Percentiles rank a stretch among this genome's conserved stretches.
Conservation (phyloP, 2,329 filamentous ascomycete species). For the Colletotrichum shisoi region DNA sequence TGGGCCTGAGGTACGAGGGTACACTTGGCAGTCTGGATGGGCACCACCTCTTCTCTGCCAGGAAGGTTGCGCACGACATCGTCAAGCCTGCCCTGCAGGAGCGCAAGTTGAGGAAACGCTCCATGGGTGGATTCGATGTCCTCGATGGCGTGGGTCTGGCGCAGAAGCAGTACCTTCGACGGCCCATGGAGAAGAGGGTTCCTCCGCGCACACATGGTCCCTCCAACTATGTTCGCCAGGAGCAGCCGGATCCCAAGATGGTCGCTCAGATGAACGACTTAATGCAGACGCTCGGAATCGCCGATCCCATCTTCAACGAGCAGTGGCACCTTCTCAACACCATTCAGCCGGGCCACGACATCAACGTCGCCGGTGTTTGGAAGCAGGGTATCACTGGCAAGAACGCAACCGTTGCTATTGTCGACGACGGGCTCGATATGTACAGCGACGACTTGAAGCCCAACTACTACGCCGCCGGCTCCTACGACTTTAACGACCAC, state of each 20-base stretch:
- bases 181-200: conserved; percentile 62
- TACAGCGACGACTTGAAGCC: conserved; percentile 89
- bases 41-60: conserved; percentile 86
- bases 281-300: conserved; percentile 73
- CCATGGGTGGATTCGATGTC: conserved; percentile 60
- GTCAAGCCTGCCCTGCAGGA: conserved; percentile 63
- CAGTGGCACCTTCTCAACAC: conserved; percentile 97
- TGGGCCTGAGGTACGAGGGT: conserved; percentile 84
- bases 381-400: conserved; percentile 87
- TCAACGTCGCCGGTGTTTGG: conserved; percentile 97
- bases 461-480: conserved; percentile 93
- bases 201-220: conserved; percentile 47
- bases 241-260: conserved; percentile 51
- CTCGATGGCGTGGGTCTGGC: conserved; percentile 80
- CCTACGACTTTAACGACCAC: conserved; percentile 95
- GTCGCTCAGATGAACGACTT: conserved; percentile 67
- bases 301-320: conserved; percentile 88
- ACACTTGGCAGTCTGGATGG: conserved; percentile 77
- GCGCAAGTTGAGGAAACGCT: conserved; percentile 69
- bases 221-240: conserved; percentile 33
- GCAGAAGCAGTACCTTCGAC: conserved; percentile 71
- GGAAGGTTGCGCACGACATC: conserved; percentile 67
- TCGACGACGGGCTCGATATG: conserved; percentile 97
- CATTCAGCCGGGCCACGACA: conserved; percentile 81
- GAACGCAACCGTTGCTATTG: conserved; percentile 88